phyloP scores from a whole-genome alignment of 2,329 filamentous ascomycete genomes.

The Epichloe scottii region DNA sequence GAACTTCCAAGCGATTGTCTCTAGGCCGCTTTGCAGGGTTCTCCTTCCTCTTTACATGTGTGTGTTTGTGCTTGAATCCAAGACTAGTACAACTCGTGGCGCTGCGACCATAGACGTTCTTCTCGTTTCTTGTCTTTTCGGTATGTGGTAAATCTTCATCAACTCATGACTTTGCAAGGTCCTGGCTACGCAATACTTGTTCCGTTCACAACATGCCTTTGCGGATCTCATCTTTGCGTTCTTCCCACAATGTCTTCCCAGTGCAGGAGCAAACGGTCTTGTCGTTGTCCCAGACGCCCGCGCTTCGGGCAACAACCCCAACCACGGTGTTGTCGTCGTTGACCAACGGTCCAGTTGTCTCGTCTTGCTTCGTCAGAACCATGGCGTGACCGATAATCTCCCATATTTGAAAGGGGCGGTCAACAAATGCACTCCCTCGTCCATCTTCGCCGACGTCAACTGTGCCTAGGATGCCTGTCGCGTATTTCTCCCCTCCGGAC shows the following conservation, averaged over 20 bases:
- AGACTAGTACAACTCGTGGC: neutral
- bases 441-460: constrained; percentile 66
- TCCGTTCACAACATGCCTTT: constrained; percentile 72
- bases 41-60: neutral
- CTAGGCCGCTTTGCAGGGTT: neutral
- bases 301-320: constrained; percentile 87
- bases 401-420: constrained; percentile 79
- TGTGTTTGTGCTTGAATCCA: neutral
- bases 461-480: constrained; percentile 51
- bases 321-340: constrained; percentile 81
- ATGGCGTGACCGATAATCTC: constrained; percentile 91
- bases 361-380: constrained; percentile 60
- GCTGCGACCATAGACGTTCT: neutral
- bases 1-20: neutral
- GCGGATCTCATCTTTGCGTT: constrained; percentile 75
- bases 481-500: constrained; percentile 40
- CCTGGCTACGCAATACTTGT: neutral
- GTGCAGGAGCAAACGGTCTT: constrained; percentile 98
- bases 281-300: constrained; percentile 97
- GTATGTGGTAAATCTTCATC: neutral
- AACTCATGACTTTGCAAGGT: neutral
- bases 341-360: constrained; percentile 38
- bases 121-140: neutral
- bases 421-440: constrained; percentile 66
- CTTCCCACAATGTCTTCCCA: constrained; percentile 96